Base-by-base conservation (phyloP, 1,139 yeast genomes). In the Meyerozyma elateridarum region DNA sequence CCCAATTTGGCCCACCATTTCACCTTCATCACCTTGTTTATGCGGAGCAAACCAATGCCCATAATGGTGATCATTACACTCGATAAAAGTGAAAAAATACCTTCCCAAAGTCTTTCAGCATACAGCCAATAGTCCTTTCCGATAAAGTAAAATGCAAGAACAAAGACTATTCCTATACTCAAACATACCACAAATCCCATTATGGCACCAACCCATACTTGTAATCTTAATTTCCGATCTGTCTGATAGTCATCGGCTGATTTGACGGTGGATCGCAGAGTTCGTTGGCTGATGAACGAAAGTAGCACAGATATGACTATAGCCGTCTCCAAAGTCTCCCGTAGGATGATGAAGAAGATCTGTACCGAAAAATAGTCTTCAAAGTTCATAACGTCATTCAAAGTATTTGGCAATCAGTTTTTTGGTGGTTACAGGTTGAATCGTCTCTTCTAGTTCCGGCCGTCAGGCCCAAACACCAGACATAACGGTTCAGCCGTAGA, bases 61-160 rank as follows among this genome's bases (percentile, higher is more conserved):
- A 88, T 87, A 33, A 83, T 63, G 4, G 95, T 81, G 51, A 88
- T 88, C 63, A 88, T 80, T 7, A 80, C 48, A 17, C 93, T 76
- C 5, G 95, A 88, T 39, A 87, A 61, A 39, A 88, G 66, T 46
- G 93, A 85, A 55, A 88, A 88, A 7, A 80, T 61, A 29, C 95
- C 96, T 61, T 88, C 96, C 96, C 96, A 88, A 29, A 87, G 56
- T 48, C 93, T 74, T 54, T 88, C 96, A 1, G 96, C 76, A 35
- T 71, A 64, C 15, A 89, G 77, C 82, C 94, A 85, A 38, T 84
- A 73, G 59, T 88, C 91, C 38, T 75, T 76, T 22, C 93, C 89
- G 34, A 85, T 63, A 32, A 81, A 59, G 53, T 85, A 85, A 63
- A 88, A 88, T 24, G 83, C 75, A 38, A 76, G 70, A 31, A 88